Percentiles rank a stretch among this genome's conserved stretches.
These are phyloP conservation scores for Diplogelasinospora grovesii DNA, from an alignment of 495 filamentous ascomycete genomes.

Conservation along the genomic window DNA sequence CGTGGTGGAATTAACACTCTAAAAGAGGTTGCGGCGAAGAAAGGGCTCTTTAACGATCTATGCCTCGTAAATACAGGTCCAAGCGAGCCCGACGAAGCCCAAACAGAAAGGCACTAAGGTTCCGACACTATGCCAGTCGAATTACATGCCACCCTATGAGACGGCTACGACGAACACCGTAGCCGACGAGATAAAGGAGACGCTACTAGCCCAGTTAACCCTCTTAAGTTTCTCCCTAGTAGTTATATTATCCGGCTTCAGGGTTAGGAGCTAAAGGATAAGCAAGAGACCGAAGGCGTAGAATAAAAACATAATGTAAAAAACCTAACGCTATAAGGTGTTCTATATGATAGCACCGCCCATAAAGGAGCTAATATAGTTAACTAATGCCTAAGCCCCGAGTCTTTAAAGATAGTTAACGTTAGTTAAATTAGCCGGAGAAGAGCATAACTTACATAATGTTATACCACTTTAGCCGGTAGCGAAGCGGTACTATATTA, in stretches of 20 bases:
- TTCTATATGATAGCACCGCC: slow-evolving; percentile 65
- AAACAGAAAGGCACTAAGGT: slow-evolving; percentile 43
- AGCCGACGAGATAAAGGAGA: slow-evolving; percentile 40
- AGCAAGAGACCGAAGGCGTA: slow-evolving; percentile 28
- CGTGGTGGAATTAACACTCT: slow-evolving; percentile 25
- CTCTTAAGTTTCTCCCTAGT: slow-evolving; percentile 24
- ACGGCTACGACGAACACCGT: slow-evolving; percentile 49
- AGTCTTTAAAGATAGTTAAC: too few species aligned
- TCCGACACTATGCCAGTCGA: slow-evolving; percentile 38
- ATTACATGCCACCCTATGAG: slow-evolving; percentile 51
- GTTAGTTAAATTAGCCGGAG: too few species aligned
- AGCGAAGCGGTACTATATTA: slow-evolving; percentile 35
- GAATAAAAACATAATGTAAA: slow-evolving; percentile 37
- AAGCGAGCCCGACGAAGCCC: slow-evolving; percentile 26
- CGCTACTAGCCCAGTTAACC: slow-evolving; percentile 34
- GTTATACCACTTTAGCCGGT: slow-evolving; percentile 47
- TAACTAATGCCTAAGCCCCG: too few species aligned
- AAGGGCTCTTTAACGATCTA: slow-evolving; percentile 44
- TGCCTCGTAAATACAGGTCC: slow-evolving; percentile 33
- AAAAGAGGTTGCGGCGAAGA: slow-evolving; percentile 46
- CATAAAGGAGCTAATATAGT: too few species aligned
- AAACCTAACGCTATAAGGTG: slow-evolving; percentile 37
- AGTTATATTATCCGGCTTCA: slow-evolving; percentile 25
- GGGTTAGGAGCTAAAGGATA: slow-evolving; percentile 27
- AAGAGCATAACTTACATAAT: slow-evolving; percentile 58